Conservation (phyloP, 306 rosid species). For the Hippophae tibetana region DNA sequence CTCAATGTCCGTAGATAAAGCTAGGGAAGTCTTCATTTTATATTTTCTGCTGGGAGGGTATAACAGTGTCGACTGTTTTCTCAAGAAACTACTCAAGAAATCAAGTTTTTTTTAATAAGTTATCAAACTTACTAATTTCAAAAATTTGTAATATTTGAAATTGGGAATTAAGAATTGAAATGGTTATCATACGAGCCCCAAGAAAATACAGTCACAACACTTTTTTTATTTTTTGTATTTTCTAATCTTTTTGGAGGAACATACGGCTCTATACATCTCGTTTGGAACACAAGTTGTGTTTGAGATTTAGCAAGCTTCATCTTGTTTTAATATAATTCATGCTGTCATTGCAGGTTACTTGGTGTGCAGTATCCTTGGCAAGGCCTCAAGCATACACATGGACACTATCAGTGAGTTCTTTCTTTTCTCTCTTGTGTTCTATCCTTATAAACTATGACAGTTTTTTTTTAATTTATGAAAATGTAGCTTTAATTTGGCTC, state of each 20-base stretch:
- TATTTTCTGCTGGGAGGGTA: neutral
- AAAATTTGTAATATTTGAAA: no score
- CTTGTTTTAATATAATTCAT: conserved; percentile 25
- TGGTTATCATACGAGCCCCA: no score
- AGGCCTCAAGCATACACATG: conserved; percentile 34
- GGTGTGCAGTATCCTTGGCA: conserved; percentile 67
- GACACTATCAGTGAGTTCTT: conserved; percentile 52
- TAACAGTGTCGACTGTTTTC: no score
- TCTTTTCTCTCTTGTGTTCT: neutral
- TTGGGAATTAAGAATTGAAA: no score
- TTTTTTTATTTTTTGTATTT: no score
- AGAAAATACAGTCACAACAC: no score
- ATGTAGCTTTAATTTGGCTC: conserved; percentile 14
- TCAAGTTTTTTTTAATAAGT: neutral
- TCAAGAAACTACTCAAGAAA: no score
- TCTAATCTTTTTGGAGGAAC: no score
- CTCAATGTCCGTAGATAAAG: neutral
- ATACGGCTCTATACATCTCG: no score
- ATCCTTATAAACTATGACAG: conserved; percentile 9
- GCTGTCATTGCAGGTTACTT: conserved; percentile 60
- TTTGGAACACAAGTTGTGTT: no score
- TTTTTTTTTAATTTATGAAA: conserved; percentile 9
- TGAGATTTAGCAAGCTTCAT: neutral
- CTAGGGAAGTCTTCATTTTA: neutral
- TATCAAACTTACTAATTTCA: no score